phyloP scores from a whole-genome alignment of 2,329 filamentous ascomycete genomes.

The Gaeumannomyces tritici region DNA sequence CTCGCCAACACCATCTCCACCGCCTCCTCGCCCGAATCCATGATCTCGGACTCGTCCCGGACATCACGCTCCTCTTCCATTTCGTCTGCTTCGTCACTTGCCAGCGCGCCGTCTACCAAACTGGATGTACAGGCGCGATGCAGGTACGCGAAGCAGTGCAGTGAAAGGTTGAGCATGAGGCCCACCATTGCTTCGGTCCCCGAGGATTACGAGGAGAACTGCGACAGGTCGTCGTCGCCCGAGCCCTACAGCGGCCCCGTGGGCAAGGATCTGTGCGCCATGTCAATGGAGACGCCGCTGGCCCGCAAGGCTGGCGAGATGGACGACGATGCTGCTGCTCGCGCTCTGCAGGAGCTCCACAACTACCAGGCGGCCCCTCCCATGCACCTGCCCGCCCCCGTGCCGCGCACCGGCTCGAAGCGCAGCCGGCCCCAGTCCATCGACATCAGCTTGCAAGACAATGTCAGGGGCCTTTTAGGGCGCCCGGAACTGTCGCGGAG shows the following conservation, averaged over 20 bases:
- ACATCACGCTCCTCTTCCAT: constrained; percentile 56
- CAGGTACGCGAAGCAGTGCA: constrained; percentile 48
- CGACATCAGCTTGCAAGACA: constrained; percentile 54
- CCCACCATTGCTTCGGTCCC: constrained; percentile 46
- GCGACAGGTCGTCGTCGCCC: constrained; percentile 41
- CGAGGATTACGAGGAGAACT: constrained; percentile 42
- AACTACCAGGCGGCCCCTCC: constrained; percentile 31
- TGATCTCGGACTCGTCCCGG: constrained; percentile 53
- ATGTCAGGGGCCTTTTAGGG: constrained; percentile 53
- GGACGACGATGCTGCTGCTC: constrained; percentile 49
- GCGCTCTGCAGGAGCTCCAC: constrained; percentile 51
- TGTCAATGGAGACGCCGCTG: constrained; percentile 38
- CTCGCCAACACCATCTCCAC: constrained; percentile 54
- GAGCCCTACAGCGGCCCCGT: constrained; percentile 46
- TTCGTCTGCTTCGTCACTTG: constrained; percentile 51
- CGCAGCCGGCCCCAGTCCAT: constrained; percentile 49
- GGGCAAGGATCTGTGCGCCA: constrained; percentile 38
- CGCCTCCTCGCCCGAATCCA: constrained; percentile 56
- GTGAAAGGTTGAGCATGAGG: constrained; percentile 44
- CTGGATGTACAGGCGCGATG: constrained; percentile 54
- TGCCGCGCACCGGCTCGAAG: constrained; percentile 38
- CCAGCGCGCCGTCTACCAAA: constrained; percentile 48
- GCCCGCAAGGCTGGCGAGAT: constrained; percentile 35
- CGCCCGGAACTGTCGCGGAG: constrained; percentile 17
- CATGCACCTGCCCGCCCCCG: constrained; percentile 22